A percentile compares a stretch with the other conserved stretches of the same genome.
Conservation (phyloP, 495 filamentous ascomycete species). For the Xylaria grammica region DNA sequence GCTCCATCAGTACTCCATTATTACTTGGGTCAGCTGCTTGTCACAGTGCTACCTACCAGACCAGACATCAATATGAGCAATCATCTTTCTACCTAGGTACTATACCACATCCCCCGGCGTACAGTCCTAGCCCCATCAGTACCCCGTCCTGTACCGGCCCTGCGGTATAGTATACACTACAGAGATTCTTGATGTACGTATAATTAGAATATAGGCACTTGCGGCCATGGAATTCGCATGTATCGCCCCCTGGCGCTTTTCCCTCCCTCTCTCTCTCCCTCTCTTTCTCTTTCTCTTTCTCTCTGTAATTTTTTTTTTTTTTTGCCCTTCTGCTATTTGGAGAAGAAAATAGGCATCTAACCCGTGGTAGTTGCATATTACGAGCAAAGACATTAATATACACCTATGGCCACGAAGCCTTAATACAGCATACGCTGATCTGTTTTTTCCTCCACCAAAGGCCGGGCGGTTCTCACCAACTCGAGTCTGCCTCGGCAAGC, state of each 20-base stretch:
- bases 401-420: constrained; percentile 1
- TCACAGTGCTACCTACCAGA: constrained; percentile 20
- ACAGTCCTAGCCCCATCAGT: not conserved
- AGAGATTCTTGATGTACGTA: not conserved
- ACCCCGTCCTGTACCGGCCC: constrained; percentile 2
- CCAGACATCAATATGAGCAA: constrained; percentile 18
- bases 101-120: constrained; percentile 1
- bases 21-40: constrained; percentile 20
- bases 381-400: constrained; percentile 23
- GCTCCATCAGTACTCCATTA: not conserved
- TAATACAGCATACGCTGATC: not conserved
- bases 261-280: no score
- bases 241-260: not conserved
- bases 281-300: no score
- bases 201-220: not conserved
- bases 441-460: not conserved
- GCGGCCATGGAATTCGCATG: not conserved
- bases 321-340: not conserved
- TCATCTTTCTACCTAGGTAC: constrained; percentile 15
- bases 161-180: not conserved
- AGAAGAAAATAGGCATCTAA: constrained; percentile 20
- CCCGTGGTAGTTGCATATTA: constrained; percentile 8
- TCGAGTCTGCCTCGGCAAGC: constrained; percentile 4
- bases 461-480: not conserved
- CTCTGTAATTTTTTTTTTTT: no score